Percentiles rank a stretch among this genome's conserved stretches.
phyloP scores from a whole-genome alignment of 768 basidiomycete species.

The Pisolithus orientalis region DNA sequence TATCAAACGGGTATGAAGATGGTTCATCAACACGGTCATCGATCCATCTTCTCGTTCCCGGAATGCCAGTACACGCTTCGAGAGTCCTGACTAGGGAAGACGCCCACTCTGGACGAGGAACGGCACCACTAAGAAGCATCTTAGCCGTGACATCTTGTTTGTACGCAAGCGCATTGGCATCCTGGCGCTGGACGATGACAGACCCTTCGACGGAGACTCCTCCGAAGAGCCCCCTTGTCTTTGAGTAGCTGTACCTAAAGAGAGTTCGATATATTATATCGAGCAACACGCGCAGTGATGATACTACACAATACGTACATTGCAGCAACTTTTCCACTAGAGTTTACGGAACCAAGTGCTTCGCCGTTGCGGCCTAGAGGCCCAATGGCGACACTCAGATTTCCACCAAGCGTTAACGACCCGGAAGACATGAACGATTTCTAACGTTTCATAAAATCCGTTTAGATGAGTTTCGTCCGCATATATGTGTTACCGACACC shows the following conservation, averaged over 20 bases:
- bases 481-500: constrained; percentile 20
- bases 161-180: constrained; percentile 86
- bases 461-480: neutral
- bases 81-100: constrained; percentile 67
- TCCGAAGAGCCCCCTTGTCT: constrained; percentile 90
- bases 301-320: constrained; percentile 47
- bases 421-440: constrained; percentile 93
- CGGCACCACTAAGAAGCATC: constrained; percentile 70
- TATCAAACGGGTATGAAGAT: constrained; percentile 49
- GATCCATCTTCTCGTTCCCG: constrained; percentile 65
- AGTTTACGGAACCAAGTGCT: constrained; percentile 75
- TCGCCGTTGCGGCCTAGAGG: constrained; percentile 93
- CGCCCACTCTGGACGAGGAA: constrained; percentile 78
- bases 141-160: constrained; percentile 64
- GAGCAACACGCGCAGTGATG: neutral
- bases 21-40: constrained; percentile 38
- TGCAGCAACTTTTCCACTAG: constrained; percentile 83
- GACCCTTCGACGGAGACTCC: constrained; percentile 86
- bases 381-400: constrained; percentile 83
- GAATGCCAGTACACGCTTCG: constrained; percentile 63
- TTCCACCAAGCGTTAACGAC: constrained; percentile 84
- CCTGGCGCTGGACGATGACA: constrained; percentile 89
- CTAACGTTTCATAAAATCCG: constrained; percentile 29
- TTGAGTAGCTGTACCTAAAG: constrained; percentile 80
- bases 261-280: constrained; percentile 1